These are phyloP conservation scores for Acarospora socialis DNA, from an alignment of 2,329 filamentous ascomycete species.

Conservation along the genomic window DNA sequence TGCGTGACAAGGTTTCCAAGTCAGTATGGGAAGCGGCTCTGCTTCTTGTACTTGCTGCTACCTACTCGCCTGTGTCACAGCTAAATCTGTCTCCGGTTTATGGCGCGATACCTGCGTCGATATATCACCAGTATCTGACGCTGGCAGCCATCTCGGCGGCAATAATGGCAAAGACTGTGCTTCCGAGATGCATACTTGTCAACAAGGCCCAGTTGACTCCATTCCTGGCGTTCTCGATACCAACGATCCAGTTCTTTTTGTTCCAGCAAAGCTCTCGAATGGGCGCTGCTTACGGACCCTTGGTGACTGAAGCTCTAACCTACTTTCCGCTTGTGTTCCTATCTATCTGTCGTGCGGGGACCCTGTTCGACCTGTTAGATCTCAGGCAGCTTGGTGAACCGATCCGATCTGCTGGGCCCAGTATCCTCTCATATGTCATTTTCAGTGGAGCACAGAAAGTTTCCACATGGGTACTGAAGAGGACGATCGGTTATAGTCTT, in stretches of 20 bases:
- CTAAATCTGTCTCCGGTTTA: constrained; percentile 75
- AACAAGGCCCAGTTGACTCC: constrained; percentile 37
- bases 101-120: constrained; percentile 62
- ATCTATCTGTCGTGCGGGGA: constrained; percentile 49
- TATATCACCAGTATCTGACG: constrained; percentile 56
- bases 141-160: constrained; percentile 55
- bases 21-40: constrained; percentile 19
- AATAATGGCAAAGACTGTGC: constrained; percentile 51
- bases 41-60: constrained; percentile 25
- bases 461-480: constrained; percentile 27
- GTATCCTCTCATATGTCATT: constrained; percentile 51
- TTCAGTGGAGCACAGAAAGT: constrained; percentile 39
- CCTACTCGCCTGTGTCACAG: constrained; percentile 35
- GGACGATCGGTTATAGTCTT: constrained; percentile 45
- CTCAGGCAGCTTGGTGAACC: constrained; percentile 41
- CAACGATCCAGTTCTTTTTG: constrained; percentile 57
- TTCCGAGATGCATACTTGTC: constrained; percentile 33
- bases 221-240: constrained; percentile 60
- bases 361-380: constrained; percentile 48
- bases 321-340: constrained; percentile 54
- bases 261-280: constrained; percentile 51
- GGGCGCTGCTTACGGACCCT: constrained; percentile 57
- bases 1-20: too few species aligned
- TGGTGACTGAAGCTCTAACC: constrained; percentile 59
- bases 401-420: constrained; percentile 48